These are phyloP conservation scores for Candida pini DNA, from an alignment of 805 yeast species.

Conservation along the genomic window DNA sequence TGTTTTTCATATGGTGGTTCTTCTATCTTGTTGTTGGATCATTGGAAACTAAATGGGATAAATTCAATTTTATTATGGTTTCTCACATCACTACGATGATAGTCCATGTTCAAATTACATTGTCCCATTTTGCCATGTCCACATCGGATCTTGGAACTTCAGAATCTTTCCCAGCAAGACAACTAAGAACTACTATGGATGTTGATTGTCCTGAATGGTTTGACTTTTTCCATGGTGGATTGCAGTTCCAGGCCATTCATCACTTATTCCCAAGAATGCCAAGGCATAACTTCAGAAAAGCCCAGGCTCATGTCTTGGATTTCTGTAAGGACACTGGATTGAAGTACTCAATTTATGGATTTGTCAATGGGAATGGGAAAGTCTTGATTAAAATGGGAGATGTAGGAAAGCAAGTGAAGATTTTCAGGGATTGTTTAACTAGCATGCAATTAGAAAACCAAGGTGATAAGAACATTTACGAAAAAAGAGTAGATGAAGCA, in stretches of 20 bases:
- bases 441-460: slow-evolving; percentile 51
- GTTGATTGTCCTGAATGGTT: slow-evolving; percentile 92
- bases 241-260: slow-evolving; percentile 88
- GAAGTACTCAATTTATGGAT: slow-evolving; percentile 79
- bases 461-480: slow-evolving; percentile 25
- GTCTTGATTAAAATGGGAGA: slow-evolving; percentile 68
- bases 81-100: slow-evolving; percentile 82
- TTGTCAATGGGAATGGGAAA: slow-evolving; percentile 66
- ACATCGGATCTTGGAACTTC: slow-evolving; percentile 78
- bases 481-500: slow-evolving; percentile 21
- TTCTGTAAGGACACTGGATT: slow-evolving; percentile 76
- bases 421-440: slow-evolving; percentile 67
- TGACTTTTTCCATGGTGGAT: slow-evolving; percentile 86
- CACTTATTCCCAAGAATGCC: slow-evolving; percentile 88
- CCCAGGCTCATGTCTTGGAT: slow-evolving; percentile 64
- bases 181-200: slow-evolving; percentile 89
- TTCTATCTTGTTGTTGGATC: slow-evolving; percentile 57
- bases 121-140: slow-evolving; percentile 91
- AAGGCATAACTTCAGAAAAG: slow-evolving; percentile 75
- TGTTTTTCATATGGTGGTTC: slow-evolving; percentile 75
- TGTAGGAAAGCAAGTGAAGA: slow-evolving; percentile 72
- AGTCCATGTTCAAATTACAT: slow-evolving; percentile 89
- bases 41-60: slow-evolving; percentile 47
- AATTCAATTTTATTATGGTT: slow-evolving; percentile 58
- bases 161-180: slow-evolving; percentile 76